These are phyloP conservation scores for Heracleum sosnowskyi DNA, from an alignment of 129 eudicot species.

Conservation along the genomic window DNA sequence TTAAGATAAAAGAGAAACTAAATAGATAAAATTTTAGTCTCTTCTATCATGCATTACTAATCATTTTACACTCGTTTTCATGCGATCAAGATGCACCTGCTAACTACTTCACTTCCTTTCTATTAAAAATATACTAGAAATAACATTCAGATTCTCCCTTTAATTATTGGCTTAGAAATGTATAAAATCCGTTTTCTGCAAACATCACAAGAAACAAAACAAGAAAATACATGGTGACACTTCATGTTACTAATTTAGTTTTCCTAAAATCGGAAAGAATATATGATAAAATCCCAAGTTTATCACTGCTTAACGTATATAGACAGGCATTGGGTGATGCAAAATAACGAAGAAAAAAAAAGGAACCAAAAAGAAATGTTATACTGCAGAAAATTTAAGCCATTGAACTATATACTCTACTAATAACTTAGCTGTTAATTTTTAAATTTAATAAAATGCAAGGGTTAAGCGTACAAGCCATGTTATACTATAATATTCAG, in stretches of 20 bases:
- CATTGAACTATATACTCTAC: background rate
- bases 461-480: background rate
- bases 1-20: background rate
- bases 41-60: background rate
- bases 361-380: background rate
- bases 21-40: background rate
- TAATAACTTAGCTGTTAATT: background rate
- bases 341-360: background rate
- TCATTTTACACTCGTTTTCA: background rate
- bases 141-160: background rate
- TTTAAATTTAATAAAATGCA: background rate
- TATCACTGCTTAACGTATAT: background rate
- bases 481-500: background rate
- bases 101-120: background rate
- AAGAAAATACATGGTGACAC: too few species aligned
- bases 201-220: background rate
- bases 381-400: background rate
- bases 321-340: background rate
- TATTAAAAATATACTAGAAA: background rate
- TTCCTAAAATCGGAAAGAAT: too few species aligned
- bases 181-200: background rate
- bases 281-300: background rate
- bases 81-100: background rate
- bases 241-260: too few species aligned
- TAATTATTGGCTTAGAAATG: background rate